Percentiles rank a stretch among this genome's conserved stretches.
Evolutionary conservation across 2,329 filamentous ascomycete genomes (phyloP).

Genomic region (Microthyrium microscopicum): DNA sequence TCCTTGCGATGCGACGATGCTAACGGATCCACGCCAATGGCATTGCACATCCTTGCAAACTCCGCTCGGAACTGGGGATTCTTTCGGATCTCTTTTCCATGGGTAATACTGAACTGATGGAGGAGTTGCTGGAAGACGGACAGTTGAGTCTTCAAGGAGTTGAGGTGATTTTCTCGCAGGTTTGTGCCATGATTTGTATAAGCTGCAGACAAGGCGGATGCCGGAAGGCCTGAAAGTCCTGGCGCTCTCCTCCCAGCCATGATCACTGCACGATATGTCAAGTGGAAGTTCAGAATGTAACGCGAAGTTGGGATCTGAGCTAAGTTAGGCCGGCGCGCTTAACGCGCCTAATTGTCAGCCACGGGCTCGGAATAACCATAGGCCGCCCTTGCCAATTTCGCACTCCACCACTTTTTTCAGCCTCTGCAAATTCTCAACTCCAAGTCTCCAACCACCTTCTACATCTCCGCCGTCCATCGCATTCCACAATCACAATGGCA

Average conservation of each 20-base stretch:
- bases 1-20: constrained; percentile 23
- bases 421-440: too few species aligned
- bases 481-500: constrained; percentile 4
- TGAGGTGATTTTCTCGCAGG: constrained; percentile 69
- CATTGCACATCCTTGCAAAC: constrained; percentile 95
- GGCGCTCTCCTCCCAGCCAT: too few species aligned
- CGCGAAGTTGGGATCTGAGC: too few species aligned
- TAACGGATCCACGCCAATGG: constrained; percentile 89
- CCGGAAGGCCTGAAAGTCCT: constrained; percentile 43
- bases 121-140: constrained; percentile 90
- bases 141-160: constrained; percentile 80
- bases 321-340: too few species aligned
- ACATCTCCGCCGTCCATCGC: background rate
- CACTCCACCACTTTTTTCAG: too few species aligned
- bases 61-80: constrained; percentile 91
- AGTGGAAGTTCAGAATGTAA: too few species aligned
- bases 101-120: constrained; percentile 87
- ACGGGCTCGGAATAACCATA: background rate
- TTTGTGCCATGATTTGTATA: constrained; percentile 80
- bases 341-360: too few species aligned
- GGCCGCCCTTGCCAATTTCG: background rate
- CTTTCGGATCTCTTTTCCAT: constrained; percentile 89
- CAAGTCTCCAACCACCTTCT: too few species aligned
- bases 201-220: constrained; percentile 76
- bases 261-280: background rate